These are phyloP conservation scores for Vicia villosa DNA, from an alignment of 306 rosid genomes.

Conservation along the genomic window DNA sequence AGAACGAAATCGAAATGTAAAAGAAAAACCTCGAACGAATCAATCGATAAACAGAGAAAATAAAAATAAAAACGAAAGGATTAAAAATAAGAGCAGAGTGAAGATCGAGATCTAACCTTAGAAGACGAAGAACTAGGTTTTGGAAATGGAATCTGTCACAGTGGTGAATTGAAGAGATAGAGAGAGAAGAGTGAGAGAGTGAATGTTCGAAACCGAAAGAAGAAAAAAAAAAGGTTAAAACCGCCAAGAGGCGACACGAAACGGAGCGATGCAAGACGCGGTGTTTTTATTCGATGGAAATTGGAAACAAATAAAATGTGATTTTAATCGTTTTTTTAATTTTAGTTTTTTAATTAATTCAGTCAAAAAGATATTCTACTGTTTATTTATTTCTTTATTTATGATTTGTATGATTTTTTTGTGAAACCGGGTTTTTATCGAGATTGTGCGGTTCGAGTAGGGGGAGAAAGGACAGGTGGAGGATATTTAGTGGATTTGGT, in stretches of 20 bases:
- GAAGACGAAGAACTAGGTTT: conserved; percentile 17
- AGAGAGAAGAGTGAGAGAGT: conserved; percentile 31
- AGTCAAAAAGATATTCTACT: no score
- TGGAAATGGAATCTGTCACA: conserved; percentile 53
- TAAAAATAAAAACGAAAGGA: neutral
- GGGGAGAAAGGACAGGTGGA: conserved; percentile 52
- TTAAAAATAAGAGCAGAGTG: neutral
- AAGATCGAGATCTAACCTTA: conserved; percentile 36
- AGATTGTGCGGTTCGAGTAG: conserved; percentile 46
- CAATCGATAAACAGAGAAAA: conserved; percentile 38
- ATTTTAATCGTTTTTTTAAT: neutral
- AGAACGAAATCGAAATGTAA: neutral
- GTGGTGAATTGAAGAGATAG: conserved; percentile 29
- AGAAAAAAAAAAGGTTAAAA: conserved; percentile 42
- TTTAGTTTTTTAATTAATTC: neutral
- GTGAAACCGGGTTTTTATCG: neutral
- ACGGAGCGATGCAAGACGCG: conserved; percentile 32
- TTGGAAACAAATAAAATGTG: neutral
- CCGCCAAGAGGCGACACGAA: conserved; percentile 72
- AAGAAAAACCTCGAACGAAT: conserved; percentile 39
- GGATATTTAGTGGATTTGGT: neutral
- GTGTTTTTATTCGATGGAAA: conserved; percentile 48
- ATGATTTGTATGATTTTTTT: no score
- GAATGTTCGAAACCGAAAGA: conserved; percentile 61
- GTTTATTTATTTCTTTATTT: no score